These are phyloP conservation scores for Tricharina praecox DNA, from an alignment of 495 filamentous ascomycete genomes.

Conservation along the genomic window DNA sequence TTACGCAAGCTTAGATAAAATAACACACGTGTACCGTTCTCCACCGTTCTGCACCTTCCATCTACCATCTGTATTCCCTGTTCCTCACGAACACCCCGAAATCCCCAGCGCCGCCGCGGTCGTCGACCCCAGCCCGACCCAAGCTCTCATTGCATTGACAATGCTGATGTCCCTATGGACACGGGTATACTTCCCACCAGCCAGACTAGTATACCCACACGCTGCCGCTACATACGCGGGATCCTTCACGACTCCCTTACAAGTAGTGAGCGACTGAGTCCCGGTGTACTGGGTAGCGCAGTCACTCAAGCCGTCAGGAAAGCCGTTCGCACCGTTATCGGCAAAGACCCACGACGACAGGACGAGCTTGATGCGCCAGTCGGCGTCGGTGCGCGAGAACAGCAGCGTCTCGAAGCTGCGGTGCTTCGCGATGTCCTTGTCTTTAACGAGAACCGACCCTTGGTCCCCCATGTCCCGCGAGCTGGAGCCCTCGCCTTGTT, in stretches of 20 bases:
- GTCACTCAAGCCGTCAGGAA: slow-evolving; percentile 26
- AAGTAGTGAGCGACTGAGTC: slow-evolving; percentile 5
- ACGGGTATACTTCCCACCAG: slow-evolving; percentile 25
- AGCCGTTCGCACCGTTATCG: slow-evolving; percentile 18
- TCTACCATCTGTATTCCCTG: background rate
- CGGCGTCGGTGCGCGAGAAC: slow-evolving; percentile 27
- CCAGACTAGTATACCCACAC: slow-evolving; percentile 21
- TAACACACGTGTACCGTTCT: too few relatives aligned
- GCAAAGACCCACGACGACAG: slow-evolving; percentile 25
- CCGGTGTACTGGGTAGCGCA: slow-evolving; percentile 26
- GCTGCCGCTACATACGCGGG: slow-evolving; percentile 16
- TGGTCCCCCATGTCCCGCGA: slow-evolving; percentile 26
- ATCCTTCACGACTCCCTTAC: slow-evolving; percentile 23
- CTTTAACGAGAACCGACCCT: slow-evolving; percentile 26
- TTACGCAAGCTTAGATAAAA: too few relatives aligned
- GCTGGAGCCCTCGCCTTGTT: slow-evolving; percentile 26
- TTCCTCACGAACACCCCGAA: slow-evolving; percentile 10
- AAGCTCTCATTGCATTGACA: slow-evolving; percentile 27
- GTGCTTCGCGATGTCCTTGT: slow-evolving; percentile 24
- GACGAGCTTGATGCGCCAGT: slow-evolving; percentile 26
- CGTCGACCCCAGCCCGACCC: slow-evolving; percentile 21
- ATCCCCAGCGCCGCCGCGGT: slow-evolving; percentile 23
- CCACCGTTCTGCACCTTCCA: too few relatives aligned
- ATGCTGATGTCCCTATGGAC: slow-evolving; percentile 25
- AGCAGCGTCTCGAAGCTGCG: slow-evolving; percentile 25